These are phyloP conservation scores for Casuarina equisetifolia DNA, from an alignment of 306 rosid genomes.

Conservation along the genomic window DNA sequence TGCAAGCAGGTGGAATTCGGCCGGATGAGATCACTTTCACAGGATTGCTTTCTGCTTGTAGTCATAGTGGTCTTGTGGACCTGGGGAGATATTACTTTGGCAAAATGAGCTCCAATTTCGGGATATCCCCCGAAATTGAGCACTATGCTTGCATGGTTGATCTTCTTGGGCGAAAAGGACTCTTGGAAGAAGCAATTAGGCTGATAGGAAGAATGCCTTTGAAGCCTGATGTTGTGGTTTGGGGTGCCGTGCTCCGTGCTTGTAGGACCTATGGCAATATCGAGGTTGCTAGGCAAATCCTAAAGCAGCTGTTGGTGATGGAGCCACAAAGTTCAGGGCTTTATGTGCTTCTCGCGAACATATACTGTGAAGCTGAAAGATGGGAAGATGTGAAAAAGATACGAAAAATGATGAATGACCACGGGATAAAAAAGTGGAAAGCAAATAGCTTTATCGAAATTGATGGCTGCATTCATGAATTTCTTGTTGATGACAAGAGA, in stretches of 20 bases:
- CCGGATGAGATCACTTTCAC: conserved; percentile 78
- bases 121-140: conserved; percentile 52
- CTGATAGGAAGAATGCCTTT: conserved; percentile 60
- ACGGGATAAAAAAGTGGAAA: conserved; percentile 52
- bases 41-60: conserved; percentile 75
- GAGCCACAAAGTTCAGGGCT: conserved; percentile 55
- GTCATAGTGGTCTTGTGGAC: conserved; percentile 62
- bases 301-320: conserved; percentile 66
- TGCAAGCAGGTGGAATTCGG: conserved; percentile 42
- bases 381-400: conserved; percentile 69
- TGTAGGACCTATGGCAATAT: conserved; percentile 60
- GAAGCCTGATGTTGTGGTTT: conserved; percentile 67
- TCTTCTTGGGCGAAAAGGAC: conserved; percentile 69
- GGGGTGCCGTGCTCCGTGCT: conserved; percentile 83
- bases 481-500: conserved; percentile 57
- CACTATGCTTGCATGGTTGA: conserved; percentile 82
- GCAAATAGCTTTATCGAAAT: conserved; percentile 69
- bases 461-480: conserved; percentile 40
- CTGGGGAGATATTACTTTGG: conserved; percentile 54
- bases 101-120: conserved; percentile 44
- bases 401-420: conserved; percentile 56
- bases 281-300: conserved; percentile 55
- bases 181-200: conserved; percentile 53
- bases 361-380: conserved; percentile 67
- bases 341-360: conserved; percentile 66